Percentiles rank a stretch among this genome's conserved stretches.
Conservation (phyloP, 345 rosid genomes). For the thale cress (Arabidopsis thaliana) region TAIR10.1 NC_003075.7:15592501-15593000, state of each 20-base stretch:
- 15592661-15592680: not conserved
- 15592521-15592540: not conserved
- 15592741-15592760: constrained; percentile 35
- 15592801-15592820: constrained; percentile 19
- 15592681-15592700: not conserved
- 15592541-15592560: not conserved
- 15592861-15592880: constrained; percentile 42
- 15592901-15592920: constrained; percentile 9
- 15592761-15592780: constrained; percentile 32
- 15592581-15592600: not conserved
- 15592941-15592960: constrained; percentile 49
- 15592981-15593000: constrained; percentile 93
- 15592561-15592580: not conserved
- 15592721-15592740: not conserved
- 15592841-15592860: constrained; percentile 27
- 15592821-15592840: constrained; percentile 29
- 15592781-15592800: not conserved
- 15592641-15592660: not conserved
- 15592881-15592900: constrained; percentile 19
- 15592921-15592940: constrained; percentile 22
- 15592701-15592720: not conserved
- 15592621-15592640: not conserved
- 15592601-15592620: not conserved
- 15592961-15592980: constrained; percentile 95
- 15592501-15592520: not conserved